Percentiles rank a stretch among this genome's conserved stretches.
phyloP scores from a whole-genome alignment of 1,284 basidiomycete species.

The Uromyces viciae-fabae region DNA sequence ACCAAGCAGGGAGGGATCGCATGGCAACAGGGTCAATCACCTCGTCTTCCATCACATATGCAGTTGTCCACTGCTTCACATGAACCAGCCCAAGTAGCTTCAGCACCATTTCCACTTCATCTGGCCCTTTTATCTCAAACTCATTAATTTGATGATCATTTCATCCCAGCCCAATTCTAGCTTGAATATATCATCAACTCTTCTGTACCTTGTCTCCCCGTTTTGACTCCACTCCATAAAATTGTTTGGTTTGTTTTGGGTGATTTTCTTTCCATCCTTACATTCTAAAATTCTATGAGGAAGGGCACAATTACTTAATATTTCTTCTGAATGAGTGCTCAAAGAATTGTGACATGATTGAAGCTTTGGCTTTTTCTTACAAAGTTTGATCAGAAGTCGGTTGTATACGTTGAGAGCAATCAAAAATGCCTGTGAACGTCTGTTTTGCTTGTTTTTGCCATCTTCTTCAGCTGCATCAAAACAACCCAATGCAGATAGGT shows the following conservation, averaged over 20 bases:
- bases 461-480: neutral
- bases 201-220: neutral
- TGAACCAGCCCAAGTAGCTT: too few relatives aligned
- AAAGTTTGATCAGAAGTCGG: too few relatives aligned
- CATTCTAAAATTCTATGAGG: too few relatives aligned
- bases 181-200: neutral
- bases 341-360: too few relatives aligned
- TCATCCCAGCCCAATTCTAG: neutral
- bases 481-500: neutral
- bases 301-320: too few relatives aligned
- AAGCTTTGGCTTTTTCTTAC: too few relatives aligned
- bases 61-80: neutral
- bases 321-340: too few relatives aligned
- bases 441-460: too few relatives aligned
- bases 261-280: neutral
- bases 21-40: neutral
- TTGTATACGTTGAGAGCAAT: too few relatives aligned
- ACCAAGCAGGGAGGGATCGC: neutral
- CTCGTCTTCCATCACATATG: neutral
- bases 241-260: neutral
- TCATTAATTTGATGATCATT: neutral
- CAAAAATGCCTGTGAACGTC: too few relatives aligned
- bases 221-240: neutral
- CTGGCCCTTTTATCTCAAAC: too few relatives aligned
- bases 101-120: neutral